Evolutionary conservation across 257 asterid species (phyloP).

Genomic region (Oldenlandia corymbosa): DNA sequence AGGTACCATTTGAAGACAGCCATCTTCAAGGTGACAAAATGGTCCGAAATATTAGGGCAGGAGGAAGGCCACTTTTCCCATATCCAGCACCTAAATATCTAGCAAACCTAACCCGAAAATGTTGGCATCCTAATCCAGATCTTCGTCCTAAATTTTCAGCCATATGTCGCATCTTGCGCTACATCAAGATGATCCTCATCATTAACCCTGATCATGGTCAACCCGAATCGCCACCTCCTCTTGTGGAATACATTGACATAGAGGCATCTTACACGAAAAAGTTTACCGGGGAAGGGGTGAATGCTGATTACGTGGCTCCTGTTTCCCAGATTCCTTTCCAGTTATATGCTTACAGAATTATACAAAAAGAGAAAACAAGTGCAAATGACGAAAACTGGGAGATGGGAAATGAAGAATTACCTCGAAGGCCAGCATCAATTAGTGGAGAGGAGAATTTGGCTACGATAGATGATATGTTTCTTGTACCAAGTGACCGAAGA

Average conservation of each 20-base stretch:
- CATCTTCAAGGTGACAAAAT: constrained; percentile 75
- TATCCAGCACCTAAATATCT: constrained; percentile 70
- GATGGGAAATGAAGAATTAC: constrained; percentile 24
- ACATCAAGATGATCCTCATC: constrained; percentile 59
- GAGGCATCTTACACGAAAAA: constrained; percentile 54
- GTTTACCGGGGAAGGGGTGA: constrained; percentile 30
- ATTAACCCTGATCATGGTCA: constrained; percentile 80
- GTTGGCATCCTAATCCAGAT: constrained; percentile 71
- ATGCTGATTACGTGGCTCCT: constrained; percentile 24
- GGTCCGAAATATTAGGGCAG: constrained; percentile 64
- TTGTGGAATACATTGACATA: constrained; percentile 71
- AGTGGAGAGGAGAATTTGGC: constrained; percentile 49
- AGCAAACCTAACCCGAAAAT: constrained; percentile 56
- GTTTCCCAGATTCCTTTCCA: constrained; percentile 73
- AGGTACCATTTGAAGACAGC: constrained; percentile 68
- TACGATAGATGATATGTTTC: constrained; percentile 67
- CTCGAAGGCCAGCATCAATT: constrained; percentile 32
- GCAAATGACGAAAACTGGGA: constrained; percentile 43
- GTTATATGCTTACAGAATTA: constrained; percentile 52
- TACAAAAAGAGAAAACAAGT: constrained; percentile 55
- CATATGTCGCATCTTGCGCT: constrained; percentile 61
- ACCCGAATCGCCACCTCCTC: constrained; percentile 76
- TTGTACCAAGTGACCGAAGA: constrained; percentile 46
- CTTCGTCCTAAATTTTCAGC: constrained; percentile 72
- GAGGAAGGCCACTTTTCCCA: constrained; percentile 86